These are phyloP conservation scores for Mucor saturninus DNA, from an alignment of 371 early-diverging fungal species.

Conservation along the genomic window DNA sequence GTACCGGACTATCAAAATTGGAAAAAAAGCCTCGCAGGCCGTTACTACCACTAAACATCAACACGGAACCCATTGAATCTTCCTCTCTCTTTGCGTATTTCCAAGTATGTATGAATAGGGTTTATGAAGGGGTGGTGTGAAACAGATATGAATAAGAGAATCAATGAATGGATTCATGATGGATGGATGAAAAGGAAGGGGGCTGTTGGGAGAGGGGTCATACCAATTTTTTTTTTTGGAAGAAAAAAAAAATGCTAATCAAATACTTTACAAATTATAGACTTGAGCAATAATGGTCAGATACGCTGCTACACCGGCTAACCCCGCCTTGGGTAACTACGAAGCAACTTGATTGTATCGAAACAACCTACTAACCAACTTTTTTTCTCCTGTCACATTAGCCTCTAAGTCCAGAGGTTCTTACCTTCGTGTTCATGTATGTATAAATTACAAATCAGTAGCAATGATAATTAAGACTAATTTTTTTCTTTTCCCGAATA, in stretches of 20 bases:
- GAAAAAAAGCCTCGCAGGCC: background rate
- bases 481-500: background rate
- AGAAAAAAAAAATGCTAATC: background rate
- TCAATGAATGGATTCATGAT: background rate
- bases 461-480: no score
- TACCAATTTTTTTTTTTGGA: constrained; percentile 2
- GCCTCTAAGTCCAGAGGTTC: constrained; percentile 48
- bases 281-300: constrained; percentile 56
- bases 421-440: constrained; percentile 48
- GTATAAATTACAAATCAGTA: background rate
- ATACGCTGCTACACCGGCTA: constrained; percentile 64
- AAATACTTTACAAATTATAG: background rate
- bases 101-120: constrained; percentile 22
- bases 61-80: constrained; percentile 21
- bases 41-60: constrained; percentile 16
- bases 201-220: background rate
- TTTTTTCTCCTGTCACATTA: constrained; percentile 10
- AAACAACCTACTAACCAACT: background rate
- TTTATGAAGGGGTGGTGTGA: background rate
- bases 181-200: constrained; percentile 13
- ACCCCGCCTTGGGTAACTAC: constrained; percentile 55
- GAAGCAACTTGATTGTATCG: background rate
- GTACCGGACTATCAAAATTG: background rate
- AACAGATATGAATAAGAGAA: constrained; percentile 1
- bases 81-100: constrained; percentile 34